Base-by-base conservation (phyloP, 305 asterid genomes). In the Fraxinus xanthoxyloides region DNA sequence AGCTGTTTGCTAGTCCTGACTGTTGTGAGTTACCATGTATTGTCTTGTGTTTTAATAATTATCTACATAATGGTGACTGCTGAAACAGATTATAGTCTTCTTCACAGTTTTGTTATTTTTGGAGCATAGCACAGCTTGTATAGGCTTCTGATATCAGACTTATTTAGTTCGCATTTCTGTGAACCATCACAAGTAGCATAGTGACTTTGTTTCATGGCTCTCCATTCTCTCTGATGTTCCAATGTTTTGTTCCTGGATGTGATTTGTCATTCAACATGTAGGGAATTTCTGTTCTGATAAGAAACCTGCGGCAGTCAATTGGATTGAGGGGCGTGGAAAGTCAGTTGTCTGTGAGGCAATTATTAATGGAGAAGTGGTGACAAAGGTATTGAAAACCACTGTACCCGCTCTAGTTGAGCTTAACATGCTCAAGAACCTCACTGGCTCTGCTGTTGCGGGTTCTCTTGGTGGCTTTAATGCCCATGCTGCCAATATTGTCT, bases 371-470 rank as follows among this genome's bases (percentile, higher is more conserved):
- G 80, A 77, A 38, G 54, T 77, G 21, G 80, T 77, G 80, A 35
- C 38, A 4, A 77, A 56, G 72, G 80, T 77, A 13, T 56, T 77
- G 54, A 77, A 77, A 56, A 77, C 80, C 34, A 77, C 46, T 17
- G 80, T 77, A 32, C 31, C 73, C 61, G 54, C 73, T 19, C 54
- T 77, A 0, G 80, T 77, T 30, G 80, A 77, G 67, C 73, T 56
- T 9, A 77, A 77, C 73, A 77, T 56, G 72, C 80, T 77, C n/a
- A 77, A 77, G 72, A 77, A 77, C 73, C 80, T 77, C n/a, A 32
- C 80, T 5, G 80, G 80, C 31, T 77, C 80, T 26, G 80, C 80
- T 19, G 43, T 77, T 48, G 80, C 80, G 9, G 80, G 80, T 77
- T 65, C 80, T 48, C 46, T 77, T 32, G 80, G 80, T 28, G 80